A percentile compares a stretch with the other conserved stretches of the same genome.
Evolutionary conservation across 164 flowering plant species (phyloP).

Genomic region (Vitis rotundifolia): DNA sequence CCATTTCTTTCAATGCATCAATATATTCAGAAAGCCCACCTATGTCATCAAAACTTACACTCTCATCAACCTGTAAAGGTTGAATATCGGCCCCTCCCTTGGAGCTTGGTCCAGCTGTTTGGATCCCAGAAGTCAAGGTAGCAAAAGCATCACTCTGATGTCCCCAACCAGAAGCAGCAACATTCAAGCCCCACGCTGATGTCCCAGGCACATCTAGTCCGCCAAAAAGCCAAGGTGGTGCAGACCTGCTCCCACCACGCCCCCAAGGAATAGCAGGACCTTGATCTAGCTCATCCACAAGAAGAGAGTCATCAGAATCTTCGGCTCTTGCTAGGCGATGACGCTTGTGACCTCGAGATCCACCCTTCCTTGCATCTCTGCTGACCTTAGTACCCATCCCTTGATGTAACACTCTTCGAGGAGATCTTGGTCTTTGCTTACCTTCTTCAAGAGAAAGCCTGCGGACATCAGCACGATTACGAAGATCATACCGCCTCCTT

Average conservation of each 20-base stretch:
- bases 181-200: conserved; percentile 85
- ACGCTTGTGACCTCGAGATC: conserved; percentile 89
- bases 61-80: conserved; percentile 94
- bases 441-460: conserved; percentile 69
- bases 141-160: conserved; percentile 83
- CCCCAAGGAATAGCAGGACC: conserved; percentile 92
- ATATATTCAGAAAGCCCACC: conserved; percentile 97
- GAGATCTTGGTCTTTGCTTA: conserved; percentile 83
- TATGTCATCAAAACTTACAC: conserved; percentile 91
- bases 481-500: conserved; percentile 89
- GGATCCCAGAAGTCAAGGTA: conserved; percentile 69
- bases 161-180: conserved; percentile 99
- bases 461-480: conserved; percentile 94
- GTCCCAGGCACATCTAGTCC: conserved; percentile 89
- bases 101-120: conserved; percentile 99
- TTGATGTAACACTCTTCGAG: conserved; percentile 86
- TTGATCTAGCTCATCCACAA: conserved; percentile 98
- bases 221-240: conserved; percentile 91
- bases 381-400: conserved; percentile 83
- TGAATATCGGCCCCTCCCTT: conserved; percentile 99
- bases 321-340: conserved; percentile 76
- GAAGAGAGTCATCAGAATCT: conserved; percentile 98
- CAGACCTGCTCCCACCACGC: conserved; percentile 84
- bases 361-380: conserved; percentile 87
- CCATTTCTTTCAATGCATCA: conserved; percentile 98